Evolutionary conservation across 257 asterid species (phyloP).

Genomic region (Solanum tacnaense): DNA sequence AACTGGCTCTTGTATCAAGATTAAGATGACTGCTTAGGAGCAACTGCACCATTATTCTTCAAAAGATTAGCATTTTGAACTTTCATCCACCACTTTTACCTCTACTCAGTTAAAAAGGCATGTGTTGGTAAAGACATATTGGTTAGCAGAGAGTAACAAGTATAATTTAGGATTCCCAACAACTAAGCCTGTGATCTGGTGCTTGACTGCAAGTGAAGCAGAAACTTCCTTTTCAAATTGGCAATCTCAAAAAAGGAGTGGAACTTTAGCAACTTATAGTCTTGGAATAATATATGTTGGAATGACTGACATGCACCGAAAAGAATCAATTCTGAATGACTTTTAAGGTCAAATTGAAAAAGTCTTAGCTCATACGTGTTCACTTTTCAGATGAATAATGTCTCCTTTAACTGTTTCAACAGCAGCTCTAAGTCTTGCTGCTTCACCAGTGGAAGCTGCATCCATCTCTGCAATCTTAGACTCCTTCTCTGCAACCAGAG

Average conservation of each 20-base stretch:
- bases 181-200: not conserved
- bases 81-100: not conserved
- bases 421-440: constrained; percentile 84
- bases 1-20: not conserved
- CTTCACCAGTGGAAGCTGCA: constrained; percentile 98
- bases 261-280: not conserved
- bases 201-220: not conserved
- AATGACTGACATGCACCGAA: not conserved
- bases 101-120: not conserved
- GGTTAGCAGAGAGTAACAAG: not conserved
- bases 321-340: not conserved
- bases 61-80: not conserved
- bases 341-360: not conserved
- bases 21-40: not conserved
- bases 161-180: not conserved
- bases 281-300: not conserved
- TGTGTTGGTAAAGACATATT: not conserved
- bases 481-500: constrained; percentile 68
- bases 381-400: constrained; percentile 47
- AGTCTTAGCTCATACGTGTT: constrained; percentile 46
- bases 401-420: constrained; percentile 85
- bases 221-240: not conserved
- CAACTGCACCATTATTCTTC: not conserved
- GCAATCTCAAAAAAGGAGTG: not conserved
- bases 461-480: constrained; percentile 92